phyloP scores from a whole-genome alignment of 31 red algal genomes.

The Asparagopsis taxiformis region DNA sequence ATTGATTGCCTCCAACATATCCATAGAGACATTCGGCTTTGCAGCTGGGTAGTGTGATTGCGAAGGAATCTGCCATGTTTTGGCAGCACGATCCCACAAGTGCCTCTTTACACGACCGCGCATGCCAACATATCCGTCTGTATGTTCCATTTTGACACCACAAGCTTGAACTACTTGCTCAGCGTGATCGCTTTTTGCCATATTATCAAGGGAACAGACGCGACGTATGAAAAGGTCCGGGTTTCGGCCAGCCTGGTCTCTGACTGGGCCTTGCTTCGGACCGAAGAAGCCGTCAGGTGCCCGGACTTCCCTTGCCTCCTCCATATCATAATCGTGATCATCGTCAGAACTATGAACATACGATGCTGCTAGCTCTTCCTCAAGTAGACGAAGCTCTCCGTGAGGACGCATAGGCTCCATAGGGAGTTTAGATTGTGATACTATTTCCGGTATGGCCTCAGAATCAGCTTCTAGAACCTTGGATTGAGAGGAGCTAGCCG shows the following conservation, averaged over 20 bases:
- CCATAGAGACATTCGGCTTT: too few relatives aligned
- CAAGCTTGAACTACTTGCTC: background rate
- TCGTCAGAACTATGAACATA: background rate
- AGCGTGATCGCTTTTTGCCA: too few relatives aligned
- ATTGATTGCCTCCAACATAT: too few relatives aligned
- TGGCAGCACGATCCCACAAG: background rate
- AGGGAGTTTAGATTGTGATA: too few relatives aligned
- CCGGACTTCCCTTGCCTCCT: background rate
- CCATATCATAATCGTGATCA: slow-evolving; percentile 4
- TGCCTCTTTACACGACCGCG: background rate
- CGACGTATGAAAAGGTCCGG: too few relatives aligned
- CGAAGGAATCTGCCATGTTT: background rate
- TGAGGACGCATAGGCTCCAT: too few relatives aligned
- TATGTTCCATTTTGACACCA: background rate
- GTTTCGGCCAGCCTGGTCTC: background rate
- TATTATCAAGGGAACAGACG: too few relatives aligned
- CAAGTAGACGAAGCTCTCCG: too few relatives aligned
- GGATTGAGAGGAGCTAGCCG: too few relatives aligned
- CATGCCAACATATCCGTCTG: background rate
- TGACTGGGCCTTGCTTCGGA: background rate
- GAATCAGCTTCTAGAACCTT: too few relatives aligned
- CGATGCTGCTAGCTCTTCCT: too few relatives aligned
- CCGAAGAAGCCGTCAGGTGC: background rate
- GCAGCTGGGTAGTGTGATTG: background rate
- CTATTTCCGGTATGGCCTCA: too few relatives aligned